Base-by-base conservation (phyloP, 108 stramenopile genomes). In the Cyclotella sp. region DNA sequence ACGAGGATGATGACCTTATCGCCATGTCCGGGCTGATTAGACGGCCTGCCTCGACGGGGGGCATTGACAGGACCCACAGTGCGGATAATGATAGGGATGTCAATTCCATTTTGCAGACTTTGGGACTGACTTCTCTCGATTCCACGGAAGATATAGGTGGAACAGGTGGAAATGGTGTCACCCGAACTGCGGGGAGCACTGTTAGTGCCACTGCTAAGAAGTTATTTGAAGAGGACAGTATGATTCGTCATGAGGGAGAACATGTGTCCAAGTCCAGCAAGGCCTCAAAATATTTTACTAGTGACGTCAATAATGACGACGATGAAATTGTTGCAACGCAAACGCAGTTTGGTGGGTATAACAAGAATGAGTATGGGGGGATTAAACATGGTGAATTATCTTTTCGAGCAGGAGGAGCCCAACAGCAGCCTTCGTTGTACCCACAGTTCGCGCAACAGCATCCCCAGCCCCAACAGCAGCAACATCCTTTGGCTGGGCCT, bases 1-100 rank as follows among this genome's bases (percentile, higher is more conserved):
- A 71, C 18, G 76, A 75, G 51, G 74, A 75, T 46, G 74, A 83
- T 65, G 68, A 40, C 8, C 78, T 63, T 16, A 57, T 55, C 34
- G 57, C 85, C 14, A 52, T 86, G 43, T 75, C 75, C 13, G 52
- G 68, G 15, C 81, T 69, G 14, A 68, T 75, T 34, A 76, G 75
- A 22, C 85, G 89, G 16, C 81, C 89, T 34, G 87, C 89, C 16
- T 90, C 89, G n/a, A 86, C 89, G 11, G 89, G 89, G 46, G 86
- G 86, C 12, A 86, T 89, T 44, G 85, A 83, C 22, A 69, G 69
- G 14, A 51, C 69, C 9, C 60, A 46, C 53, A 69, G 43, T 29
- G 49, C 60, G 43, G 53, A 61, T 28, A 72, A 40, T 41, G 61
- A 70, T 63, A 68, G 63, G 30, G 74, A 75, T 71, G 82, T 83